Evolutionary conservation across 805 yeast species (phyloP).

Genomic region (Phaffomyces antillensis): DNA sequence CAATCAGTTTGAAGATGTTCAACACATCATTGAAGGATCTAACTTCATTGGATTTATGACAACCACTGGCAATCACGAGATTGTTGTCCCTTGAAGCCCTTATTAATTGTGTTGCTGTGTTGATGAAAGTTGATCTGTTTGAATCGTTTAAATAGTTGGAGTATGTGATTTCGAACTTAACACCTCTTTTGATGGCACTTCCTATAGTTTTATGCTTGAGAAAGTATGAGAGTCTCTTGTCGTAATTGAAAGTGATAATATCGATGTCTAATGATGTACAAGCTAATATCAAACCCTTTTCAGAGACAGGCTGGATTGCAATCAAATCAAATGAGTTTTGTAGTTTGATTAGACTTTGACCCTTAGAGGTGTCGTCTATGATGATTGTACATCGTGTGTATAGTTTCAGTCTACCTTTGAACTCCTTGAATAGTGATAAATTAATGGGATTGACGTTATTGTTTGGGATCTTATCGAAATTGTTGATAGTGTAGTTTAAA

Average conservation of each 20-base stretch:
- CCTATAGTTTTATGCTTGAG: slow-evolving; percentile 80
- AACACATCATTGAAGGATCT: slow-evolving; percentile 64
- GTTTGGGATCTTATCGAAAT: slow-evolving; percentile 40
- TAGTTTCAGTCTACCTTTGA: slow-evolving; percentile 33
- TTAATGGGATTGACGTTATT: slow-evolving; percentile 38
- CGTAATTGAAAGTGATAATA: slow-evolving; percentile 64
- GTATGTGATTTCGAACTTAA: slow-evolving; percentile 75
- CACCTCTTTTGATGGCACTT: slow-evolving; percentile 76
- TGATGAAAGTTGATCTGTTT: slow-evolving; percentile 54
- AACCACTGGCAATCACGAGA: slow-evolving; percentile 72
- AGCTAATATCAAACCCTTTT: slow-evolving; percentile 69
- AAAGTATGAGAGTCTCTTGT: slow-evolving; percentile 61
- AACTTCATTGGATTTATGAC: slow-evolving; percentile 45
- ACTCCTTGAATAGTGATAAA: slow-evolving; percentile 20
- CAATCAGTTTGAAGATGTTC: slow-evolving; percentile 59
- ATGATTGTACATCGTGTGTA: slow-evolving; percentile 70
- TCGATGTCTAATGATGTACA: slow-evolving; percentile 76
- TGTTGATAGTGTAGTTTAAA: slow-evolving; percentile 53
- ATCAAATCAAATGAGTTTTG: slow-evolving; percentile 62
- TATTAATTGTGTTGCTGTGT: slow-evolving; percentile 65
- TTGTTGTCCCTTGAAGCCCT: slow-evolving; percentile 82
- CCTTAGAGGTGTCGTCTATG: slow-evolving; percentile 71
- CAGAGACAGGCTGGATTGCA: slow-evolving; percentile 75
- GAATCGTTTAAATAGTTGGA: slow-evolving; percentile 39
- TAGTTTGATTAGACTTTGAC: slow-evolving; percentile 44